phyloP scores from a whole-genome alignment of 2,329 filamentous ascomycete species.

The Zymoseptoria ardabiliae region DNA sequence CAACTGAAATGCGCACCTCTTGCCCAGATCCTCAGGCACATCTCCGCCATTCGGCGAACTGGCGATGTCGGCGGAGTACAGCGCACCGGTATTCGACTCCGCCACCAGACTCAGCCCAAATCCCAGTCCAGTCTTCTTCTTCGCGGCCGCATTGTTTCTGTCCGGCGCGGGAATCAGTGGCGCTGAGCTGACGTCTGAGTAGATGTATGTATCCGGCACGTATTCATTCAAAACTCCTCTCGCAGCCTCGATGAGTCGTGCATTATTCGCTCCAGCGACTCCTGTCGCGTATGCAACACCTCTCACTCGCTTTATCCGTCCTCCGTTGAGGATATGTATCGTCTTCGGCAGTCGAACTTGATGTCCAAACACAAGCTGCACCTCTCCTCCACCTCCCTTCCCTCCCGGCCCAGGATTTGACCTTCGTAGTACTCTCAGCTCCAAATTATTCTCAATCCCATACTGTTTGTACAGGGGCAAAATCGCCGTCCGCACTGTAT shows the following conservation, averaged over 20 bases:
- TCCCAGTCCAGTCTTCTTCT: constrained; percentile 66
- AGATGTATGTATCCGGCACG: constrained; percentile 84
- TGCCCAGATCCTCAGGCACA: constrained; percentile 84
- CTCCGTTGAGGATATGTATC: constrained; percentile 75
- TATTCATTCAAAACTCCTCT: constrained; percentile 80
- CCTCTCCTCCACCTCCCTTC: constrained; percentile 76
- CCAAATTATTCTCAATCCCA: constrained; percentile 78
- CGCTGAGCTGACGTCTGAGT: constrained; percentile 57
- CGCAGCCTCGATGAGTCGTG: constrained; percentile 86
- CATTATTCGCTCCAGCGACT: constrained; percentile 87
- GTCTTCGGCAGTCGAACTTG: constrained; percentile 93
- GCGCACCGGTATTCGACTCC: constrained; percentile 76
- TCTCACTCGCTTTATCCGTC: constrained; percentile 77
- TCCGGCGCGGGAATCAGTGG: constrained; percentile 61
- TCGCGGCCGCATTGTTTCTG: constrained; percentile 50
- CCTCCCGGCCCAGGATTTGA: constrained; percentile 71
- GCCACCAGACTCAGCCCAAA: constrained; percentile 88
- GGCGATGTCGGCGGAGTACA: constrained; percentile 80
- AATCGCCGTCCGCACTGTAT: constrained; percentile 87
- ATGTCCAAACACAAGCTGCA: constrained; percentile 89
- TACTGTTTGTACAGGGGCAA: constrained; percentile 85
- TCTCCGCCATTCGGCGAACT: constrained; percentile 70
- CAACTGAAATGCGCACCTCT: constrained; percentile 79
- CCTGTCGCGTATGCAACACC: constrained; percentile 92
- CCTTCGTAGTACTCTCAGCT: constrained; percentile 71